Percentiles rank a stretch among this genome's conserved stretches.
Conservation (phyloP, 495 filamentous ascomycete species). For the Hypoxylon fuscum region DNA sequence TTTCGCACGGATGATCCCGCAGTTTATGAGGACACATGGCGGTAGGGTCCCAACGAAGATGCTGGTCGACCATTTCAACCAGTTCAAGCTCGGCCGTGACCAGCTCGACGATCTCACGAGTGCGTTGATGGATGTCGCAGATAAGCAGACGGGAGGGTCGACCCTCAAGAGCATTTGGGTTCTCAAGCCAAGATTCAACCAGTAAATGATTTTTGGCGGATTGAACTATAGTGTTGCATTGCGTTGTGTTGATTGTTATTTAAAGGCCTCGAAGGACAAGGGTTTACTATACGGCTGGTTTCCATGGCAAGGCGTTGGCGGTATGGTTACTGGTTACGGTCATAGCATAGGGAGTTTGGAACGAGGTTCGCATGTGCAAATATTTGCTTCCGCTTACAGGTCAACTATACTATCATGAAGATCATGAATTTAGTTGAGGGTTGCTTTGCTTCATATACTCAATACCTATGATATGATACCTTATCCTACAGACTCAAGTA, state of each 20-base stretch:
- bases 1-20: slow-evolving; percentile 77
- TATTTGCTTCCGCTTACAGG: background rate
- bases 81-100: slow-evolving; percentile 53
- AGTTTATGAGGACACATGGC: slow-evolving; percentile 75
- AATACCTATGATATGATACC: no score
- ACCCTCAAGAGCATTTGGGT: slow-evolving; percentile 57
- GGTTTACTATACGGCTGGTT: no score
- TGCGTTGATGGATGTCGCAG: slow-evolving; percentile 61
- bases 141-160: slow-evolving; percentile 50
- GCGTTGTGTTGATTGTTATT: no score
- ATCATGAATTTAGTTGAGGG: no score
- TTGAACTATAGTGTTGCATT: no score
- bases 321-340: slow-evolving; percentile 6
- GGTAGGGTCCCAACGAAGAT: slow-evolving; percentile 76
- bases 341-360: slow-evolving; percentile 19
- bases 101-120: slow-evolving; percentile 59
- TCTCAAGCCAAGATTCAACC: slow-evolving; percentile 38
- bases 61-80: slow-evolving; percentile 79
- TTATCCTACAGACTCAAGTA: no score
- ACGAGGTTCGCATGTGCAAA: background rate
- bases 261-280: no score
- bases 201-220: no score
- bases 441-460: no score
- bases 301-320: background rate
- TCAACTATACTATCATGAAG: no score